A percentile compares a stretch with the other conserved stretches of the same genome.
phyloP scores from a whole-genome alignment of 768 basidiomycete species.

The Lentinula sp. region DNA sequence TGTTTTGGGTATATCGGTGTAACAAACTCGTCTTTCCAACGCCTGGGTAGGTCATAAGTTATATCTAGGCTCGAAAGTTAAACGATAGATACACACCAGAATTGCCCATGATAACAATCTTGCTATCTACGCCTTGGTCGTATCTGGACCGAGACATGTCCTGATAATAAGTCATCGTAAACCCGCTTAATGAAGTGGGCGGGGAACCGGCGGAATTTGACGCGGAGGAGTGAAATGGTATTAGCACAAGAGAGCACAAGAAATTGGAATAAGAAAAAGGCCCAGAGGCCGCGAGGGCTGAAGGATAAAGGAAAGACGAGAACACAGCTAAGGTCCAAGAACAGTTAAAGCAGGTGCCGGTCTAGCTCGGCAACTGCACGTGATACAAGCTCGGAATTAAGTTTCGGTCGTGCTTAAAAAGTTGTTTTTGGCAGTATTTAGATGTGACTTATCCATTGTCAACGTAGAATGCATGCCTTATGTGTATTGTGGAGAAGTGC shows the following conservation, averaged over 20 bases:
- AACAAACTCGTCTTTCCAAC: constrained; percentile 92
- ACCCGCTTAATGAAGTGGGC: constrained; percentile 7
- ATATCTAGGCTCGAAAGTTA: neutral
- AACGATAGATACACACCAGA: constrained; percentile 26
- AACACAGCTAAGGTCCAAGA: constrained; percentile 10
- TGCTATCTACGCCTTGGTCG: constrained; percentile 86
- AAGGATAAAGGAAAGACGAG: constrained; percentile 21
- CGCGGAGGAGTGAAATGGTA: neutral
- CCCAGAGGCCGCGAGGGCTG: constrained; percentile 12
- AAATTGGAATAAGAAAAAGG: constrained; percentile 21
- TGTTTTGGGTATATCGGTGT: constrained; percentile 86
- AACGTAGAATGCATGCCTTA: neutral
- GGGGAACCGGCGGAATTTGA: constrained; percentile 4
- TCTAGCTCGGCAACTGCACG: neutral
- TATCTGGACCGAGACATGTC: constrained; percentile 57
- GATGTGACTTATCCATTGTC: neutral
- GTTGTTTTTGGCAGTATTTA: no score
- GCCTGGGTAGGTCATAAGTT: constrained; percentile 35
- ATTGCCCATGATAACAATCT: constrained; percentile 95
- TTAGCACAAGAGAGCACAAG: constrained; percentile 19
- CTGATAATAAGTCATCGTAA: constrained; percentile 45
- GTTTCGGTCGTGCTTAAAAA: no score
- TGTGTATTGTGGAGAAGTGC: constrained; percentile 10
- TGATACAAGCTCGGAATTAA: neutral
- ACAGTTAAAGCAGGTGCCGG: neutral